Base-by-base conservation (phyloP, 2,329 filamentous ascomycete genomes). In the Clonostachys rosea region DNA sequence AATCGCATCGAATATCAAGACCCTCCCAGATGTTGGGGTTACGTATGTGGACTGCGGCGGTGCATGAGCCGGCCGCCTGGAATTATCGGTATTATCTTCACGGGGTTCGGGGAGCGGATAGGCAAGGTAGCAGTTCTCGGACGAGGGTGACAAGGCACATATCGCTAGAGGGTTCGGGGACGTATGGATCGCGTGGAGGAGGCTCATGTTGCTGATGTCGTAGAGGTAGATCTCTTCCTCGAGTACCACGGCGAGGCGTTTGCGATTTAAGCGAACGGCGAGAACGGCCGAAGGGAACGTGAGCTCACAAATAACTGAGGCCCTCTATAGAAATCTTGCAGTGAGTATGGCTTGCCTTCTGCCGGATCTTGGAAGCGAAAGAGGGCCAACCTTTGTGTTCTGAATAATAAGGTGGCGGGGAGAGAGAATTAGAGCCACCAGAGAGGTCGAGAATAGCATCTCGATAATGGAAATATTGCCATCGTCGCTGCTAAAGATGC, bases 211-310 rank as follows among this genome's bases (percentile, higher is more conserved):
- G 68, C 91, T 91, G 55, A 99, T 97, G 66, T 99, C 94, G 72
- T 99, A 99, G 43, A 99, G 79, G 69, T 97, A 99, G 52, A 97
- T 95, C 64, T 96, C 88, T 58, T 96, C 91, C 65, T 99, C 94
- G 48, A 97, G 78, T 13, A 97, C 86, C 34, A 99, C 91, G 12
- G 94, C 90, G 24, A 99, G 79, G 36, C 94, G 85, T 67, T 96
- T 97, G 56, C 94, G 82, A 67, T 99, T 99, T 59, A 99, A 75
- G 54, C 91, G 88, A 49, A 99, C 90, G 17, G 92, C 91, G 39
- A 97, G 81, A 11, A 99, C 91, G 44, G 91, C 91, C n/a, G 91
- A 95, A 12, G 92, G 92, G 59, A 99, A 99, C 5, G 92, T 97
- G 62, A 99, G 87, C 68, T 99, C 94, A 80, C 94, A 99, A 65